Percentiles rank a stretch among this genome's conserved stretches.
phyloP scores from a whole-genome alignment of 805 yeast species.

The Crinitomyces ghanaensis region DNA sequence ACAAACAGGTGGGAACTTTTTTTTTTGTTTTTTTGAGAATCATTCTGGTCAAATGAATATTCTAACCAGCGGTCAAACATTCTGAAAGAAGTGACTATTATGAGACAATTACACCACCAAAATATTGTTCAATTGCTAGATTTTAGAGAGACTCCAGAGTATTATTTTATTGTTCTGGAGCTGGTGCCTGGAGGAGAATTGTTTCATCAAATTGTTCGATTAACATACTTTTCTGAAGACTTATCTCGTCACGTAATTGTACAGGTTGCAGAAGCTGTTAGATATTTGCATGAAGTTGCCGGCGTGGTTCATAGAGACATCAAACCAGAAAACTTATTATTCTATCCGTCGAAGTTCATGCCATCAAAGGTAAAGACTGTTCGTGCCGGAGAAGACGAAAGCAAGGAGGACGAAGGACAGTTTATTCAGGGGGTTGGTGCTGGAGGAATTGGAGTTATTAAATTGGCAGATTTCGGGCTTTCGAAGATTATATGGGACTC shows the following conservation, averaged over 20 bases:
- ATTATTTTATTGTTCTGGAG: constrained; percentile 57
- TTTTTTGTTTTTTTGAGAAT: background rate
- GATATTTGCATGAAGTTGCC: constrained; percentile 58
- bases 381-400: constrained; percentile 32
- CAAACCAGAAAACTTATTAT: constrained; percentile 68
- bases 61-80: constrained; percentile 36
- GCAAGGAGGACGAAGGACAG: constrained; percentile 75
- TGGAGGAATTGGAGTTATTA: constrained; percentile 82
- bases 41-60: constrained; percentile 8
- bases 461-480: constrained; percentile 90
- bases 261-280: constrained; percentile 60
- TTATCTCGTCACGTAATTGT: constrained; percentile 59
- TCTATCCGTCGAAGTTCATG: constrained; percentile 40
- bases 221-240: constrained; percentile 65
- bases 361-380: constrained; percentile 26
- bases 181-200: constrained; percentile 70
- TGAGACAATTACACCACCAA: constrained; percentile 51
- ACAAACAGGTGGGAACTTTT: constrained; percentile 1
- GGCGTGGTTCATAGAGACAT: constrained; percentile 72
- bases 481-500: constrained; percentile 83
- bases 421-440: constrained; percentile 76
- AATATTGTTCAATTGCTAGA: constrained; percentile 48
- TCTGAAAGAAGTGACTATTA: constrained; percentile 60
- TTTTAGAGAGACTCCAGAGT: constrained; percentile 38
- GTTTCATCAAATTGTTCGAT: constrained; percentile 66